Conservation (phyloP, 2,329 filamentous ascomycete genomes). For the Neophaeococcomyces mojaviensis region DNA sequence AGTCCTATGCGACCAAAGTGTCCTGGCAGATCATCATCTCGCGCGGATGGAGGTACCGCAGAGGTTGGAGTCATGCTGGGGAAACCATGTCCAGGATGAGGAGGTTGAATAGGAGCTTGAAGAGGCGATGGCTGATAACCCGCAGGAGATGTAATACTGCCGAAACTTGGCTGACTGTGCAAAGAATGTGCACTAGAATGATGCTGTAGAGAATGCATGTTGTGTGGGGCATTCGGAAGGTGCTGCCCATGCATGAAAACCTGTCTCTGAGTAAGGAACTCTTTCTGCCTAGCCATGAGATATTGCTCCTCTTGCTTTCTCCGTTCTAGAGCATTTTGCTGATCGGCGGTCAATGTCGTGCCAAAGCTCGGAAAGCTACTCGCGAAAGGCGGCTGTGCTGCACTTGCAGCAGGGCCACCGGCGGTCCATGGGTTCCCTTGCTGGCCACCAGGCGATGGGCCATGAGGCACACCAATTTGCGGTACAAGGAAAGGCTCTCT, state of each 20-base stretch:
- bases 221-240: slow-evolving; percentile 47
- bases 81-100: slow-evolving; percentile 10
- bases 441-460: slow-evolving; percentile 39
- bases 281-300: slow-evolving; percentile 90
- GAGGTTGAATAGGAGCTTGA: slow-evolving; percentile 48
- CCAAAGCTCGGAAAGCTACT: slow-evolving; percentile 94
- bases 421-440: slow-evolving; percentile 24
- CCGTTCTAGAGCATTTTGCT: slow-evolving; percentile 93
- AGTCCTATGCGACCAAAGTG: slow-evolving; percentile 61
- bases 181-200: slow-evolving; percentile 92
- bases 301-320: slow-evolving; percentile 98
- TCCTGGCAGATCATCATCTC: slow-evolving; percentile 63
- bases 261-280: slow-evolving; percentile 83
- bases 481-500: slow-evolving; percentile 95
- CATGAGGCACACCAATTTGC: slow-evolving; percentile 91
- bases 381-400: slow-evolving; percentile 79
- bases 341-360: slow-evolving; percentile 89
- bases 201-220: slow-evolving; percentile 62
- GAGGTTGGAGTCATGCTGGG: background rate
- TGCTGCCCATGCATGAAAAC: slow-evolving; percentile 67
- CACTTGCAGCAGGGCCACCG: slow-evolving; percentile 47
- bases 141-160: slow-evolving; percentile 83
- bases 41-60: slow-evolving; percentile 34
- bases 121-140: slow-evolving; percentile 57
- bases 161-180: slow-evolving; percentile 94